These are phyloP conservation scores for Globisporangium spinosum DNA, from an alignment of 352 stramenopile species.

Conservation along the genomic window DNA sequence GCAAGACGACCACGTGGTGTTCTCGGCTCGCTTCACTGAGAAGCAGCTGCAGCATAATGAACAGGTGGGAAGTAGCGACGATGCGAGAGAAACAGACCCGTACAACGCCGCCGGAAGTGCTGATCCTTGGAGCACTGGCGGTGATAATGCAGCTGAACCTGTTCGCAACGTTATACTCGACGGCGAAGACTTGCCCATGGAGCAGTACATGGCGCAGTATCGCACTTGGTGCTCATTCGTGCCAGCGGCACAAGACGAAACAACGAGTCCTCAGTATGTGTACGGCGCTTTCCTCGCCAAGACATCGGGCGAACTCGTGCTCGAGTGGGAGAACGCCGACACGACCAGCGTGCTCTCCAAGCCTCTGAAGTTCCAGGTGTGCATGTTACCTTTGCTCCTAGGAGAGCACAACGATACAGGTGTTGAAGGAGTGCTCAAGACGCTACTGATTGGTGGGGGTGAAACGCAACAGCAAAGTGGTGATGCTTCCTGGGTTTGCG, in stretches of 20 bases:
- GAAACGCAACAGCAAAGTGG: no score
- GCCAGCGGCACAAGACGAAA: background rate
- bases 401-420: background rate
- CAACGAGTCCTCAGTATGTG: conserved; percentile 11
- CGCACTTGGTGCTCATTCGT: conserved; percentile 27
- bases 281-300: conserved; percentile 31
- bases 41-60: background rate
- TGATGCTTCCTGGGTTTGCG: background rate
- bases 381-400: conserved; percentile 17
- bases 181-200: background rate
- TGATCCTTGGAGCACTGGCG: background rate
- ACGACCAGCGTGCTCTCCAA: conserved; percentile 45
- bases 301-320: conserved; percentile 22
- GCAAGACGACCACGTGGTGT: background rate
- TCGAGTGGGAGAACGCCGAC: conserved; percentile 47
- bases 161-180: no score
- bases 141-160: no score
- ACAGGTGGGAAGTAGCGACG: background rate
- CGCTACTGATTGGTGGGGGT: no score
- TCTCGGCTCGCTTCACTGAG: conserved; percentile 2
- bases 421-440: no score
- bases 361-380: conserved; percentile 31
- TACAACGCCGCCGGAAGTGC: background rate
- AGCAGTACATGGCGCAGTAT: conserved; percentile 22
- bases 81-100: background rate